Evolutionary conservation across 225 moss, liverwort and hornwort species (phyloP), one percentile per base, ranked within the genome.

Genomic region (Rhytidiadelphus loreus): DNA sequence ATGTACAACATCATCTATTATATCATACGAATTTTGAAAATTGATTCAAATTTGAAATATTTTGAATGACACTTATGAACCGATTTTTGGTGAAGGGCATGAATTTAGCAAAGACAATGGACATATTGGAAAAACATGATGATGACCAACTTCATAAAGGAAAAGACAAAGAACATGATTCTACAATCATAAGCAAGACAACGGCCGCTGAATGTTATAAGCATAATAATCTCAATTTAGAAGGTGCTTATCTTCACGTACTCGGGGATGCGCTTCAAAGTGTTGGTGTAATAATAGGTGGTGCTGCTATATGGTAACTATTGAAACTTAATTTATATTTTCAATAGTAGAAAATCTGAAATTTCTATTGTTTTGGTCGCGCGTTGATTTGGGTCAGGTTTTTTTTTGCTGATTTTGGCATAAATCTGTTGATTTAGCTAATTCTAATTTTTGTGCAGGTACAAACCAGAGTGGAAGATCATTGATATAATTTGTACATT

Each of bases 401-500:
- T n/a, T n/a, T n/a, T n/a, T n/a, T n/a, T n/a, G n/a, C n/a, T n/a
- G n/a, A n/a, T n/a, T n/a, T n/a, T n/a, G n/a, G n/a, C n/a, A n/a
- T n/a, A n/a, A n/a, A n/a, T n/a, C n/a, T n/a, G n/a, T n/a, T n/a
- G n/a, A n/a, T n/a, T n/a, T n/a, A n/a, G n/a, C n/a, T 50, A 48
- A 83, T 6, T 44, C 19, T 41, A 8, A 13, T 7, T 72, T 58
- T n/a, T 75, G 5, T 28, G 6, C 0, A 92, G 90, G 90, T 96
- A 94, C 59, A 95, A 96, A 21, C 98, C 98, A 0, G 82, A 94
- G 41, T 96, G 94, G 96, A 94, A 80, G 61, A 92, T 96, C 46
- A 95, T 98, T 52, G 98, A 98, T 75, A 80, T 96, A 73, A 81
- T 98, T 37, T 98, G 98, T 75, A 98, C 98, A 12, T 92, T 98